These are phyloP conservation scores for Microascus cirrosus DNA, from an alignment of 2,329 filamentous ascomycete species.

Conservation along the genomic window DNA sequence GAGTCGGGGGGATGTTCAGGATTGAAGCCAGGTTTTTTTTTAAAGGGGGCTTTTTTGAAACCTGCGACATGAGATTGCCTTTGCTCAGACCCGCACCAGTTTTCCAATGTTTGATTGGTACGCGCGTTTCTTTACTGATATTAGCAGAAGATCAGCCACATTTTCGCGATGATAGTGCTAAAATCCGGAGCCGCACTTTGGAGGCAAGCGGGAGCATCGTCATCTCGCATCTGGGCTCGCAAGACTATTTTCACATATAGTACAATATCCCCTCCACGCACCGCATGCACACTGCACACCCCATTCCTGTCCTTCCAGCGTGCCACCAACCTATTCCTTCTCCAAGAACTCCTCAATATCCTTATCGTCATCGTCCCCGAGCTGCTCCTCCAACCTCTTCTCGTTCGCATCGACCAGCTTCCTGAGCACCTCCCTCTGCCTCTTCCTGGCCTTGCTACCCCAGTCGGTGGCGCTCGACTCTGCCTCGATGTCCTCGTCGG, in stretches of 20 bases:
- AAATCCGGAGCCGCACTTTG: conserved; percentile 57
- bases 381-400: conserved; percentile 39
- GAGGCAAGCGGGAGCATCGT: conserved; percentile 37
- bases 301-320: background rate
- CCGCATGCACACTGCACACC: background rate
- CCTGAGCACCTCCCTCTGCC: conserved; percentile 39
- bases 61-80: background rate
- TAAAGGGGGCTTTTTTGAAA: background rate
- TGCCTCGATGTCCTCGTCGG: conserved; percentile 31
- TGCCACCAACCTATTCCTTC: conserved; percentile 16
- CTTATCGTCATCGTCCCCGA: conserved; percentile 59
- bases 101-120: background rate
- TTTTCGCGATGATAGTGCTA: background rate
- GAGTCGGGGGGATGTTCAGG: background rate
- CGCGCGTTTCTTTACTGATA: background rate
- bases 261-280: background rate
- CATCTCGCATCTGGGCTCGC: background rate
- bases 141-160: background rate
- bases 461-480: conserved; percentile 4
- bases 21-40: background rate
- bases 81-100: background rate
- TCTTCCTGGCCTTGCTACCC: conserved; percentile 11
- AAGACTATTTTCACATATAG: background rate
- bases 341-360: conserved; percentile 62
- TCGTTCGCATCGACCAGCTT: conserved; percentile 54